phyloP scores from a whole-genome alignment of 208 protist species.

The Leptomonas seymouri region DNA sequence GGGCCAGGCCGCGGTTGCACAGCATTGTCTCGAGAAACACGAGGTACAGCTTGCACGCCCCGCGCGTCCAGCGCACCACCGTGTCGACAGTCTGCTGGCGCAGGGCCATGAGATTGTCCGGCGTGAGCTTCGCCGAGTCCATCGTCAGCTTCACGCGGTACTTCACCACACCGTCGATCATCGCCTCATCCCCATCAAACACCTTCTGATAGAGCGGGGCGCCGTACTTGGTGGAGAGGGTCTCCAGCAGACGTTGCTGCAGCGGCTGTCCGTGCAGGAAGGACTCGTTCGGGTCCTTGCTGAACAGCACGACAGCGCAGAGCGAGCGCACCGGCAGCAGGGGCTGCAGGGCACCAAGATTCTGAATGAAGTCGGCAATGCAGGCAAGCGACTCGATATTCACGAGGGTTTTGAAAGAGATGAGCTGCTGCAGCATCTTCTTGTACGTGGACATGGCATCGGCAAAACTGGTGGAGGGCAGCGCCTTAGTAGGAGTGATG shows the following conservation, averaged over 20 bases:
- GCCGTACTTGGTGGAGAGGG: constrained; percentile 61
- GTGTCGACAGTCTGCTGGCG: constrained; percentile 72
- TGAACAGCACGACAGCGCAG: constrained; percentile 68
- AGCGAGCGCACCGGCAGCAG: constrained; percentile 73
- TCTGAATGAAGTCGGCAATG: constrained; percentile 72
- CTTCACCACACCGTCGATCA: constrained; percentile 71
- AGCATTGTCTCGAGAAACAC: constrained; percentile 84
- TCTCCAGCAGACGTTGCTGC: constrained; percentile 58
- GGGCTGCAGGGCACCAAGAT: constrained; percentile 63
- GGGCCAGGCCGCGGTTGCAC: constrained; percentile 84
- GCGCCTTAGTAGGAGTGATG: constrained; percentile 60
- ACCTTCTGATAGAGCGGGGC: constrained; percentile 78
- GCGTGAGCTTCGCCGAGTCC: constrained; percentile 66
- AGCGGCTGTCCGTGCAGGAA: constrained; percentile 76
- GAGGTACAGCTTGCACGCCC: constrained; percentile 73
- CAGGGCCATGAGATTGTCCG: constrained; percentile 46
- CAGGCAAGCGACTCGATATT: constrained; percentile 47
- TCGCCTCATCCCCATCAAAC: constrained; percentile 65
- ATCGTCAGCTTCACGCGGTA: constrained; percentile 83
- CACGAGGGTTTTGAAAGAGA: constrained; percentile 56
- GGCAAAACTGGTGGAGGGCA: constrained; percentile 44
- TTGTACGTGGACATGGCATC: constrained; percentile 59
- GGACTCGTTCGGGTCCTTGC: constrained; percentile 67
- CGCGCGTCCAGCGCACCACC: constrained; percentile 60
- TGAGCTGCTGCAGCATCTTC: constrained; percentile 61